phyloP scores from a whole-genome alignment of 345 rosid genomes.

The Anastatica hierochuntica region DNA sequence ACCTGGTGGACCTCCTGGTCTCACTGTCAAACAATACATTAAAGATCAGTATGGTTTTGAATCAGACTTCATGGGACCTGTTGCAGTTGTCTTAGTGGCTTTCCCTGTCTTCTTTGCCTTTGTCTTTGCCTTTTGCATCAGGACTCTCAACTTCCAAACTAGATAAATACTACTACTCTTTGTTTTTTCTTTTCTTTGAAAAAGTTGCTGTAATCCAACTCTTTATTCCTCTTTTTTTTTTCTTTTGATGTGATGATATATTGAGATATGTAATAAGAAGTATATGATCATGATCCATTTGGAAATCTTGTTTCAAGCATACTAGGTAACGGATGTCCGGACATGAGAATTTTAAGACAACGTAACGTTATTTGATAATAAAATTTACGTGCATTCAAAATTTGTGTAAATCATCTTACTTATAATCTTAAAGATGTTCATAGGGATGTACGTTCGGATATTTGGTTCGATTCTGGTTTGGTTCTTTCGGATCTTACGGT shows the following conservation, averaged over 20 bases:
- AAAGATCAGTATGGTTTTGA: conserved; percentile 49
- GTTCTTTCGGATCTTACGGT: no score
- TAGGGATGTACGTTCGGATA: no score
- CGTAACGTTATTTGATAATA: no score
- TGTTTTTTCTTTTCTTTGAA: background rate
- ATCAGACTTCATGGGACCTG: conserved; percentile 65
- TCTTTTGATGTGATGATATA: no score
- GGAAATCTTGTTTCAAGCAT: no score
- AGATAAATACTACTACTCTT: background rate
- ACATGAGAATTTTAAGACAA: no score
- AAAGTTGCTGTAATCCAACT: background rate
- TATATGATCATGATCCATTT: no score
- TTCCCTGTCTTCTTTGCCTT: conserved; percentile 63
- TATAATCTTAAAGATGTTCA: no score
- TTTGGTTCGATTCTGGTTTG: no score
- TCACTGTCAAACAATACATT: conserved; percentile 34
- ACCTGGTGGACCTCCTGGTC: conserved; percentile 23
- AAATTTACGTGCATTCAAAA: no score
- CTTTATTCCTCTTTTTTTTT: background rate
- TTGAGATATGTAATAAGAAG: background rate
- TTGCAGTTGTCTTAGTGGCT: conserved; percentile 49
- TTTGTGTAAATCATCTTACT: no score
- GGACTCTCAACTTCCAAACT: conserved; percentile 68
- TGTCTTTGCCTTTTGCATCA: conserved; percentile 66
- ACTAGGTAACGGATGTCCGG: no score